Percentiles rank a stretch among this genome's conserved stretches.
Conservation (phyloP, 345 rosid species). For the Corymbia maculata region DNA sequence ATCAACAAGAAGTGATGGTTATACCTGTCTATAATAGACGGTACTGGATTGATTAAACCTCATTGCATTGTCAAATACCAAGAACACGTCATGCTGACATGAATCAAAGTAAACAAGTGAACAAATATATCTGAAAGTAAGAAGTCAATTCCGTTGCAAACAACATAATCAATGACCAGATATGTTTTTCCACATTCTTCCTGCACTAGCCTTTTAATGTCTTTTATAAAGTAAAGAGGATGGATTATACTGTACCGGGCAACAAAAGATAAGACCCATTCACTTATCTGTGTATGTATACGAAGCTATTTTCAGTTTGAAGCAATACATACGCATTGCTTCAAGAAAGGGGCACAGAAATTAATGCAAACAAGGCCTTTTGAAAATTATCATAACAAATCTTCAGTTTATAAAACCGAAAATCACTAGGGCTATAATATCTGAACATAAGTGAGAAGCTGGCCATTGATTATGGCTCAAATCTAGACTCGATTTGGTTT, state of each 20-base stretch:
- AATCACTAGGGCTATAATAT: background rate
- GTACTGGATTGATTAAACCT: background rate
- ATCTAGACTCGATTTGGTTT: background rate
- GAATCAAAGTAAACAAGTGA: background rate
- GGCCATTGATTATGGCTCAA: background rate
- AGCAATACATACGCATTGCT: background rate
- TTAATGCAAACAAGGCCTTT: background rate
- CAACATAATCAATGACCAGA: background rate
- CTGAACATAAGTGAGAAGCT: background rate
- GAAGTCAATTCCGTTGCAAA: background rate
- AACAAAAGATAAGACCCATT: background rate
- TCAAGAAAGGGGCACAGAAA: background rate
- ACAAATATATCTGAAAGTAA: background rate
- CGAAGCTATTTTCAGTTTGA: background rate
- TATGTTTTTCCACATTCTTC: background rate
- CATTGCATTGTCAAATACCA: background rate
- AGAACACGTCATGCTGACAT: background rate
- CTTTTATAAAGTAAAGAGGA: background rate
- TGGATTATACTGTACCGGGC: background rate
- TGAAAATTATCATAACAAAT: background rate
- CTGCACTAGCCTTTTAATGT: background rate
- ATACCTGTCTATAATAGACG: background rate
- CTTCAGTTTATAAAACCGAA: background rate
- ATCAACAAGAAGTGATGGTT: background rate
- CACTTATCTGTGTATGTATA: background rate